Conservation (phyloP, 2,329 filamentous ascomycete species). For the Thermothelomyces thermophilus region DNA sequence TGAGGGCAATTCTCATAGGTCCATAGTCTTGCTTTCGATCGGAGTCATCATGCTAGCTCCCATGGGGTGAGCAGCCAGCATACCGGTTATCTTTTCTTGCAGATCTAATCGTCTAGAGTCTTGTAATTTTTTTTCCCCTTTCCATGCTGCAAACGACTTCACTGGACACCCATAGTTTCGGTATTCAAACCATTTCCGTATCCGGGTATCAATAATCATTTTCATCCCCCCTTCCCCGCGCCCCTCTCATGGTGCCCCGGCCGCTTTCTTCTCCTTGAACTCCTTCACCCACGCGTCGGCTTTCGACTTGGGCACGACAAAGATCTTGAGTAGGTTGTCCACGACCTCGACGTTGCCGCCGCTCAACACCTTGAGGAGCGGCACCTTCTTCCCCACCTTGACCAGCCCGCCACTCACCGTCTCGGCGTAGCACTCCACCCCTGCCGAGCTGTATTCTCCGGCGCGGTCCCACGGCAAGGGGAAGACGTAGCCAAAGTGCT, state of each 20-base stretch:
- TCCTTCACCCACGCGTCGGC: conserved; percentile 73
- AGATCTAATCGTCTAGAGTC: background rate
- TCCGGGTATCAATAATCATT: conserved; percentile 2
- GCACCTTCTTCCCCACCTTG: conserved; percentile 82
- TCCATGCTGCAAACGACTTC: background rate
- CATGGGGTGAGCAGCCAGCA: background rate
- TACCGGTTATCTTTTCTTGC: background rate
- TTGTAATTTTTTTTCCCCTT: too few species aligned
- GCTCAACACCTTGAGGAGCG: conserved; percentile 65
- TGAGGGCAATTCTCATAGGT: background rate
- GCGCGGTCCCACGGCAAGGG: conserved; percentile 78
- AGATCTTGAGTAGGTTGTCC: conserved; percentile 76
- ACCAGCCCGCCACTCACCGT: conserved; percentile 72
- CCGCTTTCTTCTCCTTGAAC: conserved; percentile 68
- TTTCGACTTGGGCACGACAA: conserved; percentile 67
- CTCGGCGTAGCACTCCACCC: conserved; percentile 85
- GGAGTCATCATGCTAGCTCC: background rate
- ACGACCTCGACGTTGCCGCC: conserved; percentile 79
- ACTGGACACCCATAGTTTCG: too few species aligned
- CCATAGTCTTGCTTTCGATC: conserved; percentile 1
- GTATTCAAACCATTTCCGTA: background rate
- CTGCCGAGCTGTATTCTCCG: conserved; percentile 56
- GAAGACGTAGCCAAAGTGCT: conserved; percentile 80
- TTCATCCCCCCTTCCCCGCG: background rate
- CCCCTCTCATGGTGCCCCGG: conserved; percentile 34